Conservation (phyloP, 2,329 filamentous ascomycete species). For the Paracoccidioides brasiliensis region DNA sequence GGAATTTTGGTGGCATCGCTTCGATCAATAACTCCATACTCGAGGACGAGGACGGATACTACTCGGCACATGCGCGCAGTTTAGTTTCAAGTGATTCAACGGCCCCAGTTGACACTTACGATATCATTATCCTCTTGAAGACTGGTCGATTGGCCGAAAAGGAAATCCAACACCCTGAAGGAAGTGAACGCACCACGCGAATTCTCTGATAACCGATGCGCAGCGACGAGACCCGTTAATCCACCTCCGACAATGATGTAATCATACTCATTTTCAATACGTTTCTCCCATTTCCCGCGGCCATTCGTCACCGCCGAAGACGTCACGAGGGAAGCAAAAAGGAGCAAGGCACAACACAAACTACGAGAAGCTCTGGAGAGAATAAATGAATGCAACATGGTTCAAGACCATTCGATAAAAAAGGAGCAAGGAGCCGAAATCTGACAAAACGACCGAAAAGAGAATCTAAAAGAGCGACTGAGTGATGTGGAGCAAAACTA, state of each 20-base stretch:
- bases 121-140: not conserved
- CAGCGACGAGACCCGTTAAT: slow-evolving; percentile 4
- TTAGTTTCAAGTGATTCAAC: not conserved
- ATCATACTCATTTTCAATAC: slow-evolving; percentile 2
- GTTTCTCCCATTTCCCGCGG: not conserved
- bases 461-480: not conserved
- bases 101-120: not conserved
- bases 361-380: not conserved
- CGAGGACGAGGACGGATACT: slow-evolving; percentile 12
- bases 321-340: slow-evolving; percentile 1
- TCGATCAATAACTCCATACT: slow-evolving; percentile 12
- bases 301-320: not conserved
- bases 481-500: not conserved
- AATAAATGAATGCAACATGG: slow-evolving; percentile 1
- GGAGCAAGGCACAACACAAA: not conserved
- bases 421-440: not conserved
- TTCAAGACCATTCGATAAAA: not conserved
- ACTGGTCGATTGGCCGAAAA: not conserved
- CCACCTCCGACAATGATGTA: slow-evolving; percentile 8
- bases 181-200: not conserved
- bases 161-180: not conserved
- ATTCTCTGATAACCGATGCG: slow-evolving; percentile 5
- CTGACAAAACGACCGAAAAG: not conserved
- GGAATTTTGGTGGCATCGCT: slow-evolving; percentile 10
- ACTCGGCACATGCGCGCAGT: not conserved